Evolutionary conservation across 441 rosid species (phyloP), one percentile per base, ranked within the genome.

Genomic region (Populus hybrid): DNA sequence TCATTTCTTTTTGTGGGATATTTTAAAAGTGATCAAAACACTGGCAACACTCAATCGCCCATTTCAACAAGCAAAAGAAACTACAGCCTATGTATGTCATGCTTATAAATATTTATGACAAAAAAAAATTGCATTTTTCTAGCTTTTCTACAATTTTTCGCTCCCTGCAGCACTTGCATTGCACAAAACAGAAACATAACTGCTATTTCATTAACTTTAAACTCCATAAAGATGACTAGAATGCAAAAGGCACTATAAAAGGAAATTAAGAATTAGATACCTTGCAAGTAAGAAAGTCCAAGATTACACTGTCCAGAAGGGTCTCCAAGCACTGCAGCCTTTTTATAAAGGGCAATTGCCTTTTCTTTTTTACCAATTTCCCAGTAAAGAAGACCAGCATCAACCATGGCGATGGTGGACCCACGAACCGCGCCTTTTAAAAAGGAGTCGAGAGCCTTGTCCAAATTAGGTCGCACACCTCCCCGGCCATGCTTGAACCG

Each of bases 341-440:
- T 89, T 79, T 30, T 69, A 63, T 95, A 93, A 50, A 92, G 66
- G 1, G 77, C 77, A 59, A 89, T 75, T 0, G 97, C 97, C 78
- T 82, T 87, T n/a, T 88, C 90, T 68, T 81, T 89, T 63, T 77
- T 75, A 28, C 93, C 99, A 18, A 75, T 79, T 82, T 92, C 98
- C 98, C 99, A 95, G 63, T 88, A 92, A 40, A 93, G 75, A 23
- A 95, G 91, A 21, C 98, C 97, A 0, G 96, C 99, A 50, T 95
- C 99, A n/a, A 95, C 97, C 99, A 95, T 93, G n/a, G 98, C 95
- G 9, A 89, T 88, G 20, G 95, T 86, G 40, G 91, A 93, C 54
- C 99, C 99, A 50, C 85, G 95, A 42, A 85, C 92, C 8, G 92
- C 97, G 8, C 93, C 97, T 84, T 90, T 91, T 71, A 93, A 78